Base-by-base conservation (phyloP, 2,329 filamentous ascomycete species). In the Thielaviopsis musarum region DNA sequence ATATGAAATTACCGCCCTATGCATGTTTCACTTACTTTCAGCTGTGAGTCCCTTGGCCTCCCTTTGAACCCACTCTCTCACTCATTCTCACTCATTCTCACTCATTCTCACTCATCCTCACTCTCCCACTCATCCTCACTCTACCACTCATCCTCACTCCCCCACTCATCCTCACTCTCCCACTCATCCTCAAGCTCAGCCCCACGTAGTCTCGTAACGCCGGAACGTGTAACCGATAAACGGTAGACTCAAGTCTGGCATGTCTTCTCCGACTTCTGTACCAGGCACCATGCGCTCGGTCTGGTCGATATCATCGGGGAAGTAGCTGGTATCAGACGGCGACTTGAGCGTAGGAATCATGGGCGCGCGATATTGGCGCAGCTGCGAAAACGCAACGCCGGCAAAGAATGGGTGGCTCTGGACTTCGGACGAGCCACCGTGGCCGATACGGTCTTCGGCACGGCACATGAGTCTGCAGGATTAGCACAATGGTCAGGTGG, bases 261-360 rank as follows among this genome's bases (percentile, higher is more conserved):
- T 85, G 70, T 95, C 87, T 65, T 91, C 88, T 6, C 58, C 58
- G 5, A 48, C 52, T 10, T 58, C 56, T 2, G 28, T 19, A 5
- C 52, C 56, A 5, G 59, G 59, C 24, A 61, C 59, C 59, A 61
- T 61, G 19, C 59, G 59, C 34, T 96, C 91, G 59, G 90, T 91
- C 75, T 97, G 91, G 66, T 95, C 90, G 69, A 98, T 96, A 72
- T 98, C 93, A 69, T 98, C 93, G 10, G 93, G 93, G 83, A 98
- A 98, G 77, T 98, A 97, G 54, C 91, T 91, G 21, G 93, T 95
- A 70, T 98, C 93, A 67, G 95, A 87, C 71, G 93, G 93, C 63
- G 89, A 95, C 62, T 87, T 87, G 64, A 98, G 77, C 68, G 90
- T 89, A 2, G 93, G 93, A 74, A 97, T 91, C 69, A 98, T 98